Conservation (phyloP, 1,284 basidiomycete genomes). For the Xerocomus amazonicus region DNA sequence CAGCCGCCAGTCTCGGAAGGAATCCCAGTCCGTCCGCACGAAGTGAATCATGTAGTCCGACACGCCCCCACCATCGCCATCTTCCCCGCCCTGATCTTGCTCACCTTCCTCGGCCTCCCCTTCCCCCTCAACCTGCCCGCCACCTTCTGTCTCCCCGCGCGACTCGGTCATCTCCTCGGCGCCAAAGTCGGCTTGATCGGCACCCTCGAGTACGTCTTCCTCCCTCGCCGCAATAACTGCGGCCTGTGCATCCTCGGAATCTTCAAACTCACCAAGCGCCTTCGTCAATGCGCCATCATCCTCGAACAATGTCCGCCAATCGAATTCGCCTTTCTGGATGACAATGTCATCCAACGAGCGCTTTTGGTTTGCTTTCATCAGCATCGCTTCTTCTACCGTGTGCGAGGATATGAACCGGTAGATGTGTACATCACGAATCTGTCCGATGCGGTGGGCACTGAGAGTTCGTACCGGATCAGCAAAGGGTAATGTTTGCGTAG, state of each 20-base stretch:
- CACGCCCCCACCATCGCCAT: constrained; percentile 57
- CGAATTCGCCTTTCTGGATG: constrained; percentile 93
- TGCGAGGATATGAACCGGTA: constrained; percentile 92
- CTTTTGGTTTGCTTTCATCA: constrained; percentile 96
- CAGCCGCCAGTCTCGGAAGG: constrained; percentile 71
- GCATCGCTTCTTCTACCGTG: constrained; percentile 96
- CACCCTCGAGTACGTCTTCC: constrained; percentile 64
- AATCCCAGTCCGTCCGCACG: constrained; percentile 73
- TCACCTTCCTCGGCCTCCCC: constrained; percentile 30
- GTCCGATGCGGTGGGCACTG: constrained; percentile 91
- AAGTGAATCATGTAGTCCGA: constrained; percentile 87
- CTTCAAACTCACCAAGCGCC: constrained; percentile 85
- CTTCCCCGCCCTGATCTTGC: constrained; percentile 39
- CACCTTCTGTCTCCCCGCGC: constrained; percentile 17
- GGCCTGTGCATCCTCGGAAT: constrained; percentile 81
- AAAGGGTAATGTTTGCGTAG: neutral
- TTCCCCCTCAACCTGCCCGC: constrained; percentile 18
- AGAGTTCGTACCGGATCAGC: constrained; percentile 5
- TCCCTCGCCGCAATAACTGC: constrained; percentile 78
- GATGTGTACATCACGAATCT: constrained; percentile 96
- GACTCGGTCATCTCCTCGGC: constrained; percentile 35
- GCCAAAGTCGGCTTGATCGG: constrained; percentile 74
- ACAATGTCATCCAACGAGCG: constrained; percentile 88
- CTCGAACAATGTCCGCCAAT: constrained; percentile 86
- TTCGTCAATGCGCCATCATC: constrained; percentile 51